Evolutionary conservation across 176 grass and related monocot genomes (phyloP).

Genomic region (Eragrostis curvula): DNA sequence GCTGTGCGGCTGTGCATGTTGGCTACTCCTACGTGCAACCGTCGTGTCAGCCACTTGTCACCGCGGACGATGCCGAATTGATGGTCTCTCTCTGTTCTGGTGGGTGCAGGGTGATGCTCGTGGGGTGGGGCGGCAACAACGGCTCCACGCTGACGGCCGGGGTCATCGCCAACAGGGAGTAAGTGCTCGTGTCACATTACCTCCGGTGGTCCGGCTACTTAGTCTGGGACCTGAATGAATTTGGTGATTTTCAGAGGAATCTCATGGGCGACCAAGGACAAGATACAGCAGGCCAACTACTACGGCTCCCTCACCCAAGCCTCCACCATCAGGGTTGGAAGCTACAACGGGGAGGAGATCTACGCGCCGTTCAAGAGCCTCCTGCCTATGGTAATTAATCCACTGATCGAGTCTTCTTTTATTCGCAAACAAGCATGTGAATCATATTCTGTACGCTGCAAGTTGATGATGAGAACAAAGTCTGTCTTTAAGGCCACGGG

Average conservation of each 20-base stretch:
- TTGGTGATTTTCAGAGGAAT: constrained; percentile 61
- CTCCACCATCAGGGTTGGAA: constrained; percentile 84
- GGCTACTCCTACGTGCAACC: constrained; percentile 2
- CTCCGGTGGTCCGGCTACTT: not conserved
- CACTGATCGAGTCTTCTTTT: not conserved
- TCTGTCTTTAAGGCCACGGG: not conserved
- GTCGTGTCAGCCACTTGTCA: constrained; percentile 13
- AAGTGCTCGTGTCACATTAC: not conserved
- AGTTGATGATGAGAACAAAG: not conserved
- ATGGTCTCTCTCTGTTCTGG: not conserved
- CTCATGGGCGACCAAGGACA: constrained; percentile 97
- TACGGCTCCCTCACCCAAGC: constrained; percentile 93
- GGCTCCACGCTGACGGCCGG: constrained; percentile 91
- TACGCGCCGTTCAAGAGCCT: constrained; percentile 96
- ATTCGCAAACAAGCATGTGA: not conserved
- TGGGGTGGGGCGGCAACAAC: constrained; percentile 97
- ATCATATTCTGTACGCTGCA: not conserved
- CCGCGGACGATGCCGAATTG: not conserved
- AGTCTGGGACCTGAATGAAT: not conserved
- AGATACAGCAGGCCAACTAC: constrained; percentile 98
- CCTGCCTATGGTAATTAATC: constrained; percentile 89
- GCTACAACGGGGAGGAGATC: constrained; percentile 94
- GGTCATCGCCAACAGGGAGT: constrained; percentile 96
- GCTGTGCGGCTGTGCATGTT: constrained; percentile 1
- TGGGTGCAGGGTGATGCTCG: constrained; percentile 82